Evolutionary conservation across 306 rosid genomes (phyloP).

Genomic region (Begonia masoniana): DNA sequence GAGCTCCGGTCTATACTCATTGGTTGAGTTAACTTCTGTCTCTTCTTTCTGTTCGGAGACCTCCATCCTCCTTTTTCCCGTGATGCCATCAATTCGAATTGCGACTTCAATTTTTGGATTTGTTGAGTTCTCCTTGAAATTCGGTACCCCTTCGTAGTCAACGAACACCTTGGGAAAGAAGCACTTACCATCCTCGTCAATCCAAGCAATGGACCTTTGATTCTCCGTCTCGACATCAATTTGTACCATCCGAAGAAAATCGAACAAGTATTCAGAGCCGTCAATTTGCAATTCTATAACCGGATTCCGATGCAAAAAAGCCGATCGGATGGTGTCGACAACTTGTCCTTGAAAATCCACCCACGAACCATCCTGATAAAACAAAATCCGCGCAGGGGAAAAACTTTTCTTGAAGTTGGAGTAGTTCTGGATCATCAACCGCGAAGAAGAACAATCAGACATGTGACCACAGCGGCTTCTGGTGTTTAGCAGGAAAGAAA

Average conservation of each 20-base stretch:
- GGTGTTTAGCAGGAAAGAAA: conserved; percentile 1
- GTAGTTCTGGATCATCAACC: conserved; percentile 13
- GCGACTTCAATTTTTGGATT: conserved; percentile 18
- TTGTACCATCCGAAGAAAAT: conserved; percentile 46
- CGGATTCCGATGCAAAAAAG: conserved; percentile 25
- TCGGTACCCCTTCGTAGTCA: conserved; percentile 13
- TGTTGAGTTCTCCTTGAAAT: conserved; percentile 2
- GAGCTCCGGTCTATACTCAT: conserved; percentile 2
- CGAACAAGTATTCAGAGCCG: conserved; percentile 27
- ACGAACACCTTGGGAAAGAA: conserved; percentile 41
- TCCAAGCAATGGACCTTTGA: conserved; percentile 56
- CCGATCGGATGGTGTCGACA: conserved; percentile 15
- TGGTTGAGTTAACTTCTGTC: conserved; percentile 29
- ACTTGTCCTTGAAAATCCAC: conserved; percentile 22
- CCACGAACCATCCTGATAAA: conserved; percentile 30
- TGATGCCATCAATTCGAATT: conserved; percentile 12
- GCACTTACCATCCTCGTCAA: conserved; percentile 26
- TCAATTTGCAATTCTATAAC: conserved; percentile 18
- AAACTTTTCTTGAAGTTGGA: conserved; percentile 30
- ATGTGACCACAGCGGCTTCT: not conserved
- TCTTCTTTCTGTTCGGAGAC: conserved; percentile 9
- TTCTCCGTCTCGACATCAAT: conserved; percentile 21
- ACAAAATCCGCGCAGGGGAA: conserved; percentile 36
- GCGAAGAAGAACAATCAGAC: conserved; percentile 9
- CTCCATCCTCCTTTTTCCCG: conserved; percentile 18